Conservation (phyloP, 108 stramenopile species). For the Cyclotella cryptica region DNA sequence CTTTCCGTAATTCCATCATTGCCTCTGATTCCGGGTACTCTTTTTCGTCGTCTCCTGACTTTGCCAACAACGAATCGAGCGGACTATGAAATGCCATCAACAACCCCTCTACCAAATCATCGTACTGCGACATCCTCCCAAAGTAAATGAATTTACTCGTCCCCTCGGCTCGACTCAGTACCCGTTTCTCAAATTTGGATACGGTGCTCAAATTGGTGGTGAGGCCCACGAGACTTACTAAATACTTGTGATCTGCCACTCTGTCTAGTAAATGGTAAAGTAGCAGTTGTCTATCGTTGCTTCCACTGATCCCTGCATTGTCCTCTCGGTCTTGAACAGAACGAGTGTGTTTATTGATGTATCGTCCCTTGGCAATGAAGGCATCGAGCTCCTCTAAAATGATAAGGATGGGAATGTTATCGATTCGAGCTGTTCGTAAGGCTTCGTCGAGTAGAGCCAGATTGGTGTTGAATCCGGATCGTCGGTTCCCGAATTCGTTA, state of each 20-base stretch:
- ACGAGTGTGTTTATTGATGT: not conserved
- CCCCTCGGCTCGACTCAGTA: slow-evolving; percentile 82
- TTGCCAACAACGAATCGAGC: slow-evolving; percentile 15
- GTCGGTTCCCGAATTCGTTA: slow-evolving; percentile 53
- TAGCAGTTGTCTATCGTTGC: slow-evolving; percentile 70
- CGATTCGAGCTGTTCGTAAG: slow-evolving; percentile 69
- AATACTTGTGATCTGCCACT: slow-evolving; percentile 72
- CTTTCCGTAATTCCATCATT: slow-evolving; percentile 39
- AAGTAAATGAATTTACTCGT: slow-evolving; percentile 72
- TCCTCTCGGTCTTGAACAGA: not conserved
- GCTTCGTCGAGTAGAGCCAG: slow-evolving; percentile 75
- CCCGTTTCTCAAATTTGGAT: slow-evolving; percentile 78
- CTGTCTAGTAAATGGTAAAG: slow-evolving; percentile 89
- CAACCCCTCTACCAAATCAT: slow-evolving; percentile 54
- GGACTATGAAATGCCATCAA: slow-evolving; percentile 56
- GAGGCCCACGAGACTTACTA: slow-evolving; percentile 73
- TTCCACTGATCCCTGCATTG: slow-evolving; percentile 11
- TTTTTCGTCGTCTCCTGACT: not conserved
- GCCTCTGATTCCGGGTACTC: not conserved
- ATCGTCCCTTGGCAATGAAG: slow-evolving; percentile 48
- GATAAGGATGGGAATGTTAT: slow-evolving; percentile 82
- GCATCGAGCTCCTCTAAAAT: slow-evolving; percentile 81
- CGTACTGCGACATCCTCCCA: slow-evolving; percentile 45
- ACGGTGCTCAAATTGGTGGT: slow-evolving; percentile 61
- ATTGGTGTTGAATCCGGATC: slow-evolving; percentile 71